Percentiles rank a stretch among this genome's conserved stretches.
Evolutionary conservation across 345 rosid genomes (phyloP).

Genomic region (Combretum micranthum): DNA sequence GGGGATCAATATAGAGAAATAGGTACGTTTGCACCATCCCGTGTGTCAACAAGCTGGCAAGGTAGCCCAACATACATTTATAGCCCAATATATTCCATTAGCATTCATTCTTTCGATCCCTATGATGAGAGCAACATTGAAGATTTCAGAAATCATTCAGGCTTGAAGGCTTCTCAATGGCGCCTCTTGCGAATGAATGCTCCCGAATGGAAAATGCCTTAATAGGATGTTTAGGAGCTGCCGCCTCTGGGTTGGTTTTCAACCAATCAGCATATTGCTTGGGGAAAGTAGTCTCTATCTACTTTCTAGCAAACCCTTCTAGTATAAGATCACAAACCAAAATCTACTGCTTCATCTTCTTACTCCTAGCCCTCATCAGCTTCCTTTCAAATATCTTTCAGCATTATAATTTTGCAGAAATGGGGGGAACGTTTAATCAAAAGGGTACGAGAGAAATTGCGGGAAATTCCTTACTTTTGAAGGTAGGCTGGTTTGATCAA

Average conservation of each 20-base stretch:
- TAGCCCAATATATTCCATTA: slow-evolving; percentile 26
- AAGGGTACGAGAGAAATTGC: slow-evolving; percentile 31
- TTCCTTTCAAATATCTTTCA: slow-evolving; percentile 33
- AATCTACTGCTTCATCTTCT: slow-evolving; percentile 30
- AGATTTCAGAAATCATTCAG: slow-evolving; percentile 1
- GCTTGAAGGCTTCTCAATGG: slow-evolving; percentile 18
- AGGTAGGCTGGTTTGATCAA: slow-evolving; percentile 41
- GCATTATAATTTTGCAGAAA: slow-evolving; percentile 41
- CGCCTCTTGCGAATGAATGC: slow-evolving; percentile 34
- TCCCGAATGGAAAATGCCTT: slow-evolving; percentile 35
- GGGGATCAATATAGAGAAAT: not conserved
- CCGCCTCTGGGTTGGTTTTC: slow-evolving; percentile 27
- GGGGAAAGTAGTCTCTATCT: slow-evolving; percentile 31
- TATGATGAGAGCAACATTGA: slow-evolving; percentile 11
- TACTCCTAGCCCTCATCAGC: slow-evolving; percentile 23
- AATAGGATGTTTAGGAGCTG: slow-evolving; percentile 40
- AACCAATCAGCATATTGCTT: slow-evolving; percentile 32
- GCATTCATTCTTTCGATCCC: slow-evolving; percentile 6
- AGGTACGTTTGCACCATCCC: slow-evolving; percentile 5
- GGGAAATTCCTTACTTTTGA: slow-evolving; percentile 34
- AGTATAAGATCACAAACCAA: slow-evolving; percentile 23
- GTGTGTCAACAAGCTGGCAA: slow-evolving; percentile 17
- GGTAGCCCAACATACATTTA: slow-evolving; percentile 21
- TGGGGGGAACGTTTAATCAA: slow-evolving; percentile 39
- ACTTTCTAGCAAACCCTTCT: slow-evolving; percentile 28